Base-by-base conservation (phyloP, 768 basidiomycete genomes). In the Termitomyces heimii region DNA sequence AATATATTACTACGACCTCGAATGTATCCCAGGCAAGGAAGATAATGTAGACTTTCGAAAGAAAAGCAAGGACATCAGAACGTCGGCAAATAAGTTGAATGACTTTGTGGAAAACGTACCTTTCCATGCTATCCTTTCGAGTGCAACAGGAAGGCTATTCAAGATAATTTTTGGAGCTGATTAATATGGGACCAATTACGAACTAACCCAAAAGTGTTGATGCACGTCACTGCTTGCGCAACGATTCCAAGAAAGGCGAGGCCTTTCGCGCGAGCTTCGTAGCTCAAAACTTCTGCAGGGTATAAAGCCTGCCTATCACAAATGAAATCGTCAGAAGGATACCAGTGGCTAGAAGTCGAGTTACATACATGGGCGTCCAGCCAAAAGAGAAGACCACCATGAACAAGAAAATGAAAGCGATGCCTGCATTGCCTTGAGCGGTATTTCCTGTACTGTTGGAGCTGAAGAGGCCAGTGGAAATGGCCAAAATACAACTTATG, bases 361-460 rank as follows among this genome's bases (percentile, higher is more conserved):
- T 5, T 4, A 63, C 75, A 57, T 56, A 77, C 79, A 83, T 79
- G 1, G 81, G 77, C 2, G 82, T 83, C 77, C 77, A 82, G 47
- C 81, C 81, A 61, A 80, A 78, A 5, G 79, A 80, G 65, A 76
- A 83, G 32, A 78, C 71, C 9, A 79, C 77, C 77, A 77, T 78
- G 67, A 79, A 79, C 54, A 79, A 61, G 62, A 73, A 78, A 22
- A 78, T 77, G 62, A 82, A 82, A 0, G 76, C 70, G 53, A 83
- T 80, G 2, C 81, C 82, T 2, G 81, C 80, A 60, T 75, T 81
- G 16, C 78, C 69, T 20, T 77, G 70, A 9, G 65, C 66, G 1
- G 62, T 59, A 57, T 66, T 75, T 45, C 69, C 73, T 52, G 62
- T 72, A 44, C 68, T 71, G 53, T 64, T 60, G 8, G 62, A 60